Conservation (phyloP, 2,329 filamentous ascomycete species). For the Aschersonia sp. region DNA sequence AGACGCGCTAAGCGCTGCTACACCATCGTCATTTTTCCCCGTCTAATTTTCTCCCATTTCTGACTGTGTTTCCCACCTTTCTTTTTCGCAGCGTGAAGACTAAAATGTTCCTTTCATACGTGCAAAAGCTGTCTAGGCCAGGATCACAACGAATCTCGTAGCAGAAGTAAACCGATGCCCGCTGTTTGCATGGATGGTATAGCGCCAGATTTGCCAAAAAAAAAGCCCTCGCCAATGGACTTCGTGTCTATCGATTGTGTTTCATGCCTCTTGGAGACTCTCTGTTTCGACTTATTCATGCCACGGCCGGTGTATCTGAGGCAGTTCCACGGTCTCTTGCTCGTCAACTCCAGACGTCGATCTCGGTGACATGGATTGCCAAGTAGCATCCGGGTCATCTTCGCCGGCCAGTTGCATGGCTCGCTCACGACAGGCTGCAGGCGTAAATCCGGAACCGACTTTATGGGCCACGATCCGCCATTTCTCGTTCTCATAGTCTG, state of each 20-base stretch:
- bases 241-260: too few species aligned
- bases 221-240: too few species aligned
- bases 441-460: constrained; percentile 79
- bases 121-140: too few species aligned
- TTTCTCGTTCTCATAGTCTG: constrained; percentile 81
- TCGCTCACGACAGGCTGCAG: constrained; percentile 73
- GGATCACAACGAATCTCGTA: too few species aligned
- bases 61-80: too few species aligned
- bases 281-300: constrained; percentile 1
- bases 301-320: constrained; percentile 9
- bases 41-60: background rate
- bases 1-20: background rate
- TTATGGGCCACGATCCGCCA: constrained; percentile 89
- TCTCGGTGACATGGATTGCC: constrained; percentile 41
- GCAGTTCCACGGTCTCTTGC: constrained; percentile 7
- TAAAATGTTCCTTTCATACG: too few species aligned
- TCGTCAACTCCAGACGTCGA: constrained; percentile 9
- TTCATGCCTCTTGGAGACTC: background rate
- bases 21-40: background rate
- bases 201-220: too few species aligned
- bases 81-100: too few species aligned
- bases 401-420: constrained; percentile 45
- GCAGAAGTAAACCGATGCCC: too few species aligned
- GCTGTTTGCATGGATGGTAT: too few species aligned
- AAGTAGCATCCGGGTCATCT: constrained; percentile 28